Evolutionary conservation across 2,329 filamentous ascomycete species (phyloP).

Genomic region (Nigrospora sphaerica): DNA sequence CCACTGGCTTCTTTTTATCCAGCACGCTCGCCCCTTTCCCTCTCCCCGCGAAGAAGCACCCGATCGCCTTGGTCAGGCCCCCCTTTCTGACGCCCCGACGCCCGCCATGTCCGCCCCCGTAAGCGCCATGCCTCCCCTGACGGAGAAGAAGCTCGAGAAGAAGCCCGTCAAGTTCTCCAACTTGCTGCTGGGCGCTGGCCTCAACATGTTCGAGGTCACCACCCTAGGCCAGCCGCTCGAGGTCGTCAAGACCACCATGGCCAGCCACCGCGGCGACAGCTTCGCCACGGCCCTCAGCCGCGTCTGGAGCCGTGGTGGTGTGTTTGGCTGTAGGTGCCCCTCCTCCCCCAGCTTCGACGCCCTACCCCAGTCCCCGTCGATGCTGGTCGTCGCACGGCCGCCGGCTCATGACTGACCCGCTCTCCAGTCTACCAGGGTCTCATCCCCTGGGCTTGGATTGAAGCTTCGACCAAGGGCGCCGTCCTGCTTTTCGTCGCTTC

Average conservation of each 20-base stretch:
- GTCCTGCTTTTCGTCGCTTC: constrained; percentile 98
- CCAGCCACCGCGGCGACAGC: constrained; percentile 85
- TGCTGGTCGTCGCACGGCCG: background rate
- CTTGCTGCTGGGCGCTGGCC: constrained; percentile 83
- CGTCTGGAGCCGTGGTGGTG: constrained; percentile 91
- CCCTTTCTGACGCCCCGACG: constrained; percentile 34
- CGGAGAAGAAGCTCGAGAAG: constrained; percentile 69
- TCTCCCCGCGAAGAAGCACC: constrained; percentile 71
- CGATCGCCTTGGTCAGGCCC: constrained; percentile 98
- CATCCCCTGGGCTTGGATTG: constrained; percentile 99
- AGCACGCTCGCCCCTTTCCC: constrained; percentile 5
- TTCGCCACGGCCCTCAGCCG: constrained; percentile 74
- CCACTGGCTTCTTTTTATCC: too few species aligned
- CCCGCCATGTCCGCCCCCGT: constrained; percentile 56
- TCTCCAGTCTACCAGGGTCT: constrained; percentile 92
- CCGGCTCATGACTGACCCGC: too few species aligned
- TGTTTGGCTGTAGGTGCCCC: constrained; percentile 66
- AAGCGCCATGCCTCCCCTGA: constrained; percentile 39
- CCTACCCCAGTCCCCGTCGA: background rate
- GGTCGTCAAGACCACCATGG: constrained; percentile 99
- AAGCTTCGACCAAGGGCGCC: constrained; percentile 98
- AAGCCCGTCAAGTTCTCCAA: constrained; percentile 99
- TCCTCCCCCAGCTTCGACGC: constrained; percentile 2
- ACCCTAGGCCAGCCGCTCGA: constrained; percentile 72
- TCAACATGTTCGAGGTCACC: constrained; percentile 90